These are phyloP conservation scores for Sarocladium kiliense DNA, from an alignment of 2,329 filamentous ascomycete species.

Conservation along the genomic window DNA sequence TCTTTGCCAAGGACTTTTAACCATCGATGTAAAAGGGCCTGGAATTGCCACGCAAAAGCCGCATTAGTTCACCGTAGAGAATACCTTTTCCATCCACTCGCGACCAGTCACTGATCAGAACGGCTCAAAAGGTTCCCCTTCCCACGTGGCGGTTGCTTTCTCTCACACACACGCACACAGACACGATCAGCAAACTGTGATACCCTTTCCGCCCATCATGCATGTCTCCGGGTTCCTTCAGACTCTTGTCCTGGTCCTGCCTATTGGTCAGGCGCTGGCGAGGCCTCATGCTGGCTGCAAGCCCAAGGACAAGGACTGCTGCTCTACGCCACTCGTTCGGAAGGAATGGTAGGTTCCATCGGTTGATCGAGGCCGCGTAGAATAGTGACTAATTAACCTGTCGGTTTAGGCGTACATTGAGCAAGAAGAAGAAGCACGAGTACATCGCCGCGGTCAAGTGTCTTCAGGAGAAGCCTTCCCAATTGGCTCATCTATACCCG, in stretches of 20 bases:
- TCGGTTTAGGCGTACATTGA: constrained; percentile 14
- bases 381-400: neutral
- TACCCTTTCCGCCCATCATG: neutral
- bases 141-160: neutral
- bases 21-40: no score
- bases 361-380: no score
- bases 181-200: neutral
- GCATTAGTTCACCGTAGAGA: neutral
- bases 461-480: constrained; percentile 15
- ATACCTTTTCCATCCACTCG: neutral
- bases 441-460: constrained; percentile 20
- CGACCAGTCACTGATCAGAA: neutral
- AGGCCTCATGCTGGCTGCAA: neutral
- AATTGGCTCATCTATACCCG: constrained; percentile 12
- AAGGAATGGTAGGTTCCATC: constrained; percentile 17
- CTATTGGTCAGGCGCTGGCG: neutral
- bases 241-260: neutral
- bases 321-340: constrained; percentile 6
- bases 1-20: no score
- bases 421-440: constrained; percentile 14
- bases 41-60: neutral
- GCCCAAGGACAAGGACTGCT: constrained; percentile 5
- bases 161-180: neutral
- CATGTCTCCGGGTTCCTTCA: neutral
- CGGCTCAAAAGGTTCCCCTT: neutral